These are phyloP conservation scores for Cladosporium colombiae DNA, from an alignment of 2,329 filamentous ascomycete genomes.

Conservation along the genomic window DNA sequence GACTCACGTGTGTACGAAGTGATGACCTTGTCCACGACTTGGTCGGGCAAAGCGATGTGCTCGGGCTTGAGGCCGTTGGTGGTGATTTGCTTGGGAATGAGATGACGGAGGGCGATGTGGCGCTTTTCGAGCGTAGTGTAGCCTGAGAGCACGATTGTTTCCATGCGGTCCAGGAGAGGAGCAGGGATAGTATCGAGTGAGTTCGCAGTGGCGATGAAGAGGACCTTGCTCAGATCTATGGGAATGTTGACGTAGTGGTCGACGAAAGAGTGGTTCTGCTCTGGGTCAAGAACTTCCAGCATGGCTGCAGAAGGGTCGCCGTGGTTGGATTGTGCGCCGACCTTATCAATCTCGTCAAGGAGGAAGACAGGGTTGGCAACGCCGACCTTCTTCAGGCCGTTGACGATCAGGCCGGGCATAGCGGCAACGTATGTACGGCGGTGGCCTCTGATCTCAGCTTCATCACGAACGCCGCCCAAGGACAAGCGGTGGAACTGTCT, in stretches of 20 bases:
- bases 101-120: conserved; percentile 86
- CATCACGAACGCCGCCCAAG: conserved; percentile 89
- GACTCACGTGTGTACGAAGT: conserved; percentile 95
- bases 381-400: conserved; percentile 90
- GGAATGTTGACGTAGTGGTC: conserved; percentile 97
- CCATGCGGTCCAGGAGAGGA: conserved; percentile 95
- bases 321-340: conserved; percentile 86
- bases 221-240: conserved; percentile 90
- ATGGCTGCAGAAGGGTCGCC: conserved; percentile 96
- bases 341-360: conserved; percentile 97
- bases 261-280: conserved; percentile 92
- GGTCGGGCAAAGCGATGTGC: conserved; percentile 74
- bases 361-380: conserved; percentile 94
- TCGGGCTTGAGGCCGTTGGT: conserved; percentile 80
- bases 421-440: conserved; percentile 94
- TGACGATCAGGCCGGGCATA: conserved; percentile 96
- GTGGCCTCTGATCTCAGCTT: conserved; percentile 95
- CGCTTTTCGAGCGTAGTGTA: conserved; percentile 98
- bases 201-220: conserved; percentile 98
- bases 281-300: conserved; percentile 95
- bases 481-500: conserved; percentile 97
- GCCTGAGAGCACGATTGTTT: conserved; percentile 87
- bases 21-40: conserved; percentile 92
- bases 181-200: conserved; percentile 90
- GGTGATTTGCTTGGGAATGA: conserved; percentile 94